Evolutionary conservation across 768 basidiomycete species (phyloP).

Genomic region (Trametes coccinea): DNA sequence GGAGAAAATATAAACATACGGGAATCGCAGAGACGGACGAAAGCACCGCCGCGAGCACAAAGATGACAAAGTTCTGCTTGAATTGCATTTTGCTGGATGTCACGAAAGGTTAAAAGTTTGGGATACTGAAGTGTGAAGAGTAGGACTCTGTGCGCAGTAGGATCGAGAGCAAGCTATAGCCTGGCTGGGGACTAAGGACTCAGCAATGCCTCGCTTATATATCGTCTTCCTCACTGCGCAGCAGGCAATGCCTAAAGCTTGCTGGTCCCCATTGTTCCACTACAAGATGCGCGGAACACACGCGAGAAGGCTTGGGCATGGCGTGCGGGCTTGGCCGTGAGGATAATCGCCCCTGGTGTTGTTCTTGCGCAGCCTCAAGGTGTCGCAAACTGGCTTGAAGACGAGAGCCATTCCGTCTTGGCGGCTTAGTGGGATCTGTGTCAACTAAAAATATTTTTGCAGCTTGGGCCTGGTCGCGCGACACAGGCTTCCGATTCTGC

Average conservation of each 20-base stretch:
- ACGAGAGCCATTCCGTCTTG: neutral
- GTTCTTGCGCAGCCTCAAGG: neutral
- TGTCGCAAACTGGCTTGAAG: neutral
- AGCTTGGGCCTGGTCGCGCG: too few species aligned
- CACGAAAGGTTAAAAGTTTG: neutral
- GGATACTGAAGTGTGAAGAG: neutral
- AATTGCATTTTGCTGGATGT: conserved; percentile 32
- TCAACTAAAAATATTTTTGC: neutral
- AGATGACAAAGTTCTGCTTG: conserved; percentile 37
- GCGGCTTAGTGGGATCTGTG: neutral
- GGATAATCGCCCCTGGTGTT: neutral
- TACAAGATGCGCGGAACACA: too few species aligned
- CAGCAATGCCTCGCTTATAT: neutral
- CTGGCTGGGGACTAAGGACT: neutral
- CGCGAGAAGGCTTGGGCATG: neutral
- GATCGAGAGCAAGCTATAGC: neutral
- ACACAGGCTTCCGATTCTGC: too few species aligned
- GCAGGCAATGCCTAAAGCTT: neutral
- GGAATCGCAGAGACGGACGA: conserved; percentile 33
- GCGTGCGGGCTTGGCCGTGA: neutral
- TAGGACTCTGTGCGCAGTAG: too few species aligned
- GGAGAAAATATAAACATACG: conserved; percentile 28
- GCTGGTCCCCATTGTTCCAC: too few species aligned
- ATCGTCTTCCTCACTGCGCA: neutral
- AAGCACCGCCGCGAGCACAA: conserved; percentile 37